These are phyloP conservation scores for Xylariomycetidae sp. DNA, from an alignment of 2,329 filamentous ascomycete genomes.

Conservation along the genomic window DNA sequence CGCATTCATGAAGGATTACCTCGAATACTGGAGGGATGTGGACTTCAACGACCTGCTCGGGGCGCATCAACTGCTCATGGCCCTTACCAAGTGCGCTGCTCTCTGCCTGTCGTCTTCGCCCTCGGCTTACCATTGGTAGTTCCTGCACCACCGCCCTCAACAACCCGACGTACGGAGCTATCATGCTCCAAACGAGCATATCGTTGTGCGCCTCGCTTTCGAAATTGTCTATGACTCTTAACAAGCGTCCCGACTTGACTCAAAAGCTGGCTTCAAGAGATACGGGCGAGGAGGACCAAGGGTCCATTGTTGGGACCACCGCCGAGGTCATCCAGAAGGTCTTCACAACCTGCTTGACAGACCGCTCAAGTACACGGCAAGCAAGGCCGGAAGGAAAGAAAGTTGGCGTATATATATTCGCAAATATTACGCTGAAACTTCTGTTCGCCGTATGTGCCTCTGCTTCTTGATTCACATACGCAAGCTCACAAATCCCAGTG, in stretches of 20 bases:
- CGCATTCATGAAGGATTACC: slow-evolving; percentile 73
- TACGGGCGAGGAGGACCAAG: slow-evolving; percentile 62
- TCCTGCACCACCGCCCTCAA: slow-evolving; percentile 78
- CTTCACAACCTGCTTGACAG: slow-evolving; percentile 83
- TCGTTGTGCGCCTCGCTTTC: slow-evolving; percentile 75
- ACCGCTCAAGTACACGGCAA: slow-evolving; percentile 62
- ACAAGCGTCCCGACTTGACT: slow-evolving; percentile 72
- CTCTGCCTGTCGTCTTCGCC: neutral
- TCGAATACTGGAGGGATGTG: slow-evolving; percentile 75
- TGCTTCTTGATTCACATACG: neutral
- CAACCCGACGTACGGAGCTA: slow-evolving; percentile 70
- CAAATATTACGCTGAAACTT: slow-evolving; percentile 83
- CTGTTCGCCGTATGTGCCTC: slow-evolving; percentile 70
- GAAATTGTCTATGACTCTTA: slow-evolving; percentile 76
- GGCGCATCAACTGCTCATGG: slow-evolving; percentile 69
- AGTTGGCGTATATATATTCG: slow-evolving; percentile 82
- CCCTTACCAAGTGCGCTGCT: slow-evolving; percentile 62
- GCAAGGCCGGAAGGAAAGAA: slow-evolving; percentile 77
- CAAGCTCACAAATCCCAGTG: slow-evolving; percentile 43
- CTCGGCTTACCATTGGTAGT: slow-evolving; percentile 34
- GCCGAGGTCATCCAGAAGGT: slow-evolving; percentile 86
- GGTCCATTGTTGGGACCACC: slow-evolving; percentile 76
- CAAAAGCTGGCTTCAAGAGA: slow-evolving; percentile 50
- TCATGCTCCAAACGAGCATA: slow-evolving; percentile 79
- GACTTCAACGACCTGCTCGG: slow-evolving; percentile 68